A percentile compares a stretch with the other conserved stretches of the same genome.
These are phyloP conservation scores for Rhododendron ovatum DNA, from an alignment of 148 eudicot species.

Conservation along the genomic window DNA sequence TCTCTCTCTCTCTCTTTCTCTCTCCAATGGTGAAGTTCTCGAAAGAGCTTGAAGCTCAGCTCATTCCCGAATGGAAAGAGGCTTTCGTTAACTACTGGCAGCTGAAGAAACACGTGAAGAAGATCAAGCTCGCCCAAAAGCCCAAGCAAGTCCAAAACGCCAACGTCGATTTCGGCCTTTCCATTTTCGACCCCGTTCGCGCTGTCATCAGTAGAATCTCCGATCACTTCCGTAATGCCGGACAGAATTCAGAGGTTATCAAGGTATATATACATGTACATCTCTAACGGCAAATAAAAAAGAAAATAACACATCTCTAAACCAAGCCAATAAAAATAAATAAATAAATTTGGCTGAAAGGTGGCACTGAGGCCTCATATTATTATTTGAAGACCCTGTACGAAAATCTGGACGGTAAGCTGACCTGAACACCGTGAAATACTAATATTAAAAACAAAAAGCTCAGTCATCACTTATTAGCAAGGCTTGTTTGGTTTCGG, in stretches of 20 bases:
- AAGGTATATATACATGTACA: conserved; percentile 23
- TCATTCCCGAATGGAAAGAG: conserved; percentile 92
- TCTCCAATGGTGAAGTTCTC: conserved; percentile 86
- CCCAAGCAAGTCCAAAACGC: conserved; percentile 27
- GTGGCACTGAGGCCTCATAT: background rate
- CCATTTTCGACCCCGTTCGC: conserved; percentile 58
- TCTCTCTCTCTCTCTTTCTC: no score
- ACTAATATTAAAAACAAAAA: background rate
- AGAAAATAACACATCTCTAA: background rate
- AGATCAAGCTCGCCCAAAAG: conserved; percentile 48
- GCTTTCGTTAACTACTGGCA: conserved; percentile 84
- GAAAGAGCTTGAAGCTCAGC: conserved; percentile 89
- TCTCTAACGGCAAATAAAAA: no score
- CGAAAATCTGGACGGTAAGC: background rate
- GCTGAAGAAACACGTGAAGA: conserved; percentile 80
- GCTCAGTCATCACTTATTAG: background rate
- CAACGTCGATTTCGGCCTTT: conserved; percentile 31
- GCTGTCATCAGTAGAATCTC: conserved; percentile 17
- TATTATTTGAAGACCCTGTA: background rate
- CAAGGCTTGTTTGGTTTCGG: background rate
- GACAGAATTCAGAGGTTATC: conserved; percentile 20
- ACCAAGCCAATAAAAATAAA: background rate
- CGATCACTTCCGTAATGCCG: background rate
- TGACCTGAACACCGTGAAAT: background rate
- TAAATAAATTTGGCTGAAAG: background rate